phyloP scores from a whole-genome alignment of 2,329 filamentous ascomycete species.

The Sarocladium strictum region DNA sequence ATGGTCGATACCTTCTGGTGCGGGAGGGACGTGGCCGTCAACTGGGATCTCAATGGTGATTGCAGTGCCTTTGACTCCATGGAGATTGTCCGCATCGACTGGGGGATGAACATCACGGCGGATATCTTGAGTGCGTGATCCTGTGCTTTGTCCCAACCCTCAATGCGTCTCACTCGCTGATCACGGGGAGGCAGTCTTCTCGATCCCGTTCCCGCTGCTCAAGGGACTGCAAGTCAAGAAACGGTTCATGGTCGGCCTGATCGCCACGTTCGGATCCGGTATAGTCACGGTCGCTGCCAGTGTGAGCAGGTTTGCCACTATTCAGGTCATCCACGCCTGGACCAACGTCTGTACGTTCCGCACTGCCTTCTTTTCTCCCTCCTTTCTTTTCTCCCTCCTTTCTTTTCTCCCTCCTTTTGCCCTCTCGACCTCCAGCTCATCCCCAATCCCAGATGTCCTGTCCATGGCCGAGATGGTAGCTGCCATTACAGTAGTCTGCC shows the following conservation, averaged over 20 bases:
- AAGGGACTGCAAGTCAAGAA: conserved; percentile 13
- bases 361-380: not conserved
- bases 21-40: conserved; percentile 20
- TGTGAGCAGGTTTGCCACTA: conserved; percentile 15
- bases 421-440: no score
- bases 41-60: conserved; percentile 19
- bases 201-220: conserved; percentile 15
- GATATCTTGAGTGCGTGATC: conserved; percentile 14
- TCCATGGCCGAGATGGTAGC: conserved; percentile 17
- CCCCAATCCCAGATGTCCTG: conserved; percentile 15
- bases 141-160: not conserved
- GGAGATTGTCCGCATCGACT: conserved; percentile 21
- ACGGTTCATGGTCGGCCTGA: conserved; percentile 15
- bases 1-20: conserved; percentile 26
- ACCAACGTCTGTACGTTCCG: conserved; percentile 17
- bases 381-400: no score
- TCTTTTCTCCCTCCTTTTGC: no score
- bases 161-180: not conserved
- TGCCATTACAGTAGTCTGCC: conserved; percentile 17
- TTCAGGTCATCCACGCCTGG: conserved; percentile 15
- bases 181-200: conserved; percentile 12
- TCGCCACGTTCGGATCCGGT: conserved; percentile 14
- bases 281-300: conserved; percentile 16
- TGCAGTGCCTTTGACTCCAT: conserved; percentile 22
- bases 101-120: conserved; percentile 20